Base-by-base conservation (phyloP, 1,284 basidiomycete genomes). In the Porodaedalea pini region DNA sequence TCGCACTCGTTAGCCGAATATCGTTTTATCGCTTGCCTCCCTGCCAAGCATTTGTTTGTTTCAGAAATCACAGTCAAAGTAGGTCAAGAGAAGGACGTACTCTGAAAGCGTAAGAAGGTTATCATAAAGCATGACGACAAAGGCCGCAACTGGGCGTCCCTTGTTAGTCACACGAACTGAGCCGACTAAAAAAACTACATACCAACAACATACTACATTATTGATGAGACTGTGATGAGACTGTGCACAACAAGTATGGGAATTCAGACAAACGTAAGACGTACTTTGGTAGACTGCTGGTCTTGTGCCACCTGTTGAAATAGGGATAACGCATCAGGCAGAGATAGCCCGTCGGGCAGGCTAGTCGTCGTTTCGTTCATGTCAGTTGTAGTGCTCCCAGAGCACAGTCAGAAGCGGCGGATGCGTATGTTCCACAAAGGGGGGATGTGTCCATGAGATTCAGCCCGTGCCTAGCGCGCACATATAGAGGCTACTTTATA, bases 91-190 rank as follows among this genome's bases (percentile, higher is more conserved):
- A 29, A 32, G 19, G 13, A 51, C 48, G 17, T 41, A 58, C 50
- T 48, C 32, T 11, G 37, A 10, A 8, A 58, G 11, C 6, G 50
- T 58, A 17, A 58, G 13, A 3, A 58, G 11, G 15, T 45, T 52
- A 36, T 58, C 56, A 23, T 58, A 53, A n/a, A 58, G 19, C 56
- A 58, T 58, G 40, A 53, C 34, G 19, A 43, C 29, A 17, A 52
- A 52, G 15, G 37, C 21, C 27, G 51, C 15, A 52, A 52, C 51
- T 52, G 31, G 3, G 23, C 21, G 21, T 13, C 11, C 15, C 15
- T 37, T 11, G n/a, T 51, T 27, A 37, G 51, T 27, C 1, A 7
- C 27, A 17, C 31, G 21, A 17, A 3, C 4, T 10, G n/a, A n/a
- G n/a, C 21, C n/a, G 15, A 11, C 13, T 27, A 3, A 15, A 47